A percentile compares a stretch with the other conserved stretches of the same genome.
These are phyloP conservation scores for Penicillium olsonii DNA, from an alignment of 2,329 filamentous ascomycete species.

Conservation along the genomic window DNA sequence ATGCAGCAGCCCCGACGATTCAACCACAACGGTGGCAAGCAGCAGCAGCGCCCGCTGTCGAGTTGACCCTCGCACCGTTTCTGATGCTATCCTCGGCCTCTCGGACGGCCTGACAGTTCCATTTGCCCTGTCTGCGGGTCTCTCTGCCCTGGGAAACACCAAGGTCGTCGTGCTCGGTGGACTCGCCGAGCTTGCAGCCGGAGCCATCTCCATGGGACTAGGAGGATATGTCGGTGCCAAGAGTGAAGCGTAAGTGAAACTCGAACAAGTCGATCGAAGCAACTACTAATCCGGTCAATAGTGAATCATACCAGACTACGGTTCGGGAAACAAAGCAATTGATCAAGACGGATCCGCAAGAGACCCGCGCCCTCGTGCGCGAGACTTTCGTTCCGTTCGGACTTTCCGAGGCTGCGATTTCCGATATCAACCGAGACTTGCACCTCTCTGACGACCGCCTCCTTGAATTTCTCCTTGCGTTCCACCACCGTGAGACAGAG, in stretches of 20 bases:
- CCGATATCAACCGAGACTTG: slow-evolving; percentile 39
- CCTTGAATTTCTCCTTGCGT: slow-evolving; percentile 51
- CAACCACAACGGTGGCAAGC: slow-evolving; percentile 18
- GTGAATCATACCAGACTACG: slow-evolving; percentile 49
- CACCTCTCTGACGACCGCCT: slow-evolving; percentile 42
- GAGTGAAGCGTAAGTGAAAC: slow-evolving; percentile 49
- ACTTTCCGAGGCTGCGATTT: slow-evolving; percentile 38
- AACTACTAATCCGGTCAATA: slow-evolving; percentile 13
- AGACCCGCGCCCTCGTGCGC: slow-evolving; percentile 43
- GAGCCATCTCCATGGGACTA: slow-evolving; percentile 76
- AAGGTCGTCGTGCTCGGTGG: slow-evolving; percentile 70
- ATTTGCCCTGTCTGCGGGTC: slow-evolving; percentile 74
- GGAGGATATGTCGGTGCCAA: slow-evolving; percentile 69
- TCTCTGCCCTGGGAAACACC: slow-evolving; percentile 62
- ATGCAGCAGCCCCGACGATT: slow-evolving; percentile 24
- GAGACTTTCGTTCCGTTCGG: slow-evolving; percentile 45
- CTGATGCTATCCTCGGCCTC: slow-evolving; percentile 71
- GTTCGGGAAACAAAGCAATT: slow-evolving; percentile 46
- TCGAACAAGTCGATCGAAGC: not conserved
- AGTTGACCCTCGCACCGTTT: slow-evolving; percentile 48
- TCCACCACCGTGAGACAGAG: slow-evolving; percentile 49
- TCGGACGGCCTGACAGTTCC: slow-evolving; percentile 78
- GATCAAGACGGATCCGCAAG: slow-evolving; percentile 39
- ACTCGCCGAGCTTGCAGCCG: slow-evolving; percentile 73
- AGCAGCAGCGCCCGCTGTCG: slow-evolving; percentile 31